Base-by-base conservation (phyloP, 306 rosid species). In the Leucaena leucocephala region DNA sequence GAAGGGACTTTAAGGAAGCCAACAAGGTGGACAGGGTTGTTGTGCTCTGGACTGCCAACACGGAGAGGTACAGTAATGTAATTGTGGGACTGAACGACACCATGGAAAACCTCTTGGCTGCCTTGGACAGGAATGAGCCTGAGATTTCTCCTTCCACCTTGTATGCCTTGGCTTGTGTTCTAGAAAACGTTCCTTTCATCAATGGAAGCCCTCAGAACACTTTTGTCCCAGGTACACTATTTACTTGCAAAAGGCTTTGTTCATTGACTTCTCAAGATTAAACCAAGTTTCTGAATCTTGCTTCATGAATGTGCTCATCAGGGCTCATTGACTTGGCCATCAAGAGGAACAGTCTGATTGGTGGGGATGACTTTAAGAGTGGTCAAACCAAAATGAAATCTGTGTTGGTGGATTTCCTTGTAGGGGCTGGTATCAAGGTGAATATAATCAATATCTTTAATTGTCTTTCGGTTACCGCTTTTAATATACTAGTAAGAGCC, bases 141-240 rank as follows among this genome's bases (percentile, higher is more conserved):
- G 99, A 95, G 94, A 95, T 95, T 61, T 95, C 99, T 84, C 99
- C 99, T 78, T 95, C 99, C 72, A 93, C 99, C 71, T 75, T 95
- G 87, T 91, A 76, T 86, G 99, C 90, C 68, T 80, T 93, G 74
- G 99, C 99, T 59, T 95, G 99, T 91, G 88, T 87, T 52, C 80
- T 87, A 79, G 99, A 93, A 76, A 90, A 87, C 76, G 38, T 95
- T 77, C 97, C 99, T 78, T 95, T 95, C 87, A 89, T 95, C 87
- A 95, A 95, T 81, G 99, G 99, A 85, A 95, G 99, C 87, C 99
- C 99, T 52, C 99, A 95, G 81, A 95, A 95, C 87, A 95, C 99
- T 78, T 95, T 95, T 79, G 98, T 95, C 66, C 98, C 99, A 48
- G 99, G 98, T 94, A 80, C 19, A 40, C 76, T 33, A 9, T 3